Conservation (phyloP, 2,329 filamentous ascomycete species). For the Laburnicola sp. region DNA sequence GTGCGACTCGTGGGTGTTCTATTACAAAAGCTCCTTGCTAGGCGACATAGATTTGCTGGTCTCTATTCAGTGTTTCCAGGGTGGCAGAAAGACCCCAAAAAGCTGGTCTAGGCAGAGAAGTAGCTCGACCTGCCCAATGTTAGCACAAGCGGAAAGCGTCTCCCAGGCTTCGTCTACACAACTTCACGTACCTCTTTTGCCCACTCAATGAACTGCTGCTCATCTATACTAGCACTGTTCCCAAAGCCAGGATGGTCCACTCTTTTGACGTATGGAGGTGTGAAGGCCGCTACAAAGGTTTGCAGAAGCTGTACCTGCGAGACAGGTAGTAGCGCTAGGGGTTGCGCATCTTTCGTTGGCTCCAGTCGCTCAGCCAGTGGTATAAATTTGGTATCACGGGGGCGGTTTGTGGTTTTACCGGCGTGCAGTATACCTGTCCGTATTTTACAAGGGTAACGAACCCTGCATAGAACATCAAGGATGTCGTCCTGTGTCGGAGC, state of each 20-base stretch:
- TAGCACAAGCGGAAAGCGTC: neutral
- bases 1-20: no score
- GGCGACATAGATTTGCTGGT: no score
- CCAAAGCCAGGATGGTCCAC: neutral
- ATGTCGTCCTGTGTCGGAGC: neutral
- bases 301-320: neutral
- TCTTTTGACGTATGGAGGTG: neutral
- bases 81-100: neutral
- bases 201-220: neutral
- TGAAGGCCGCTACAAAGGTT: neutral
- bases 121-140: neutral
- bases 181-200: neutral
- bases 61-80: no score
- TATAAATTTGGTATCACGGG: neutral
- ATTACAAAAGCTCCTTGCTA: no score
- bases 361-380: neutral
- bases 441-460: neutral
- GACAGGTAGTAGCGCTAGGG: neutral
- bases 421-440: neutral
- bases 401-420: neutral
- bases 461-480: neutral
- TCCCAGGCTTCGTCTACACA: neutral
- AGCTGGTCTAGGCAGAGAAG: neutral
- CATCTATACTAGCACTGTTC: neutral
- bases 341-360: neutral